These are phyloP conservation scores for Zasmidium angulare DNA, from an alignment of 2,329 filamentous ascomycete genomes.

Conservation along the genomic window DNA sequence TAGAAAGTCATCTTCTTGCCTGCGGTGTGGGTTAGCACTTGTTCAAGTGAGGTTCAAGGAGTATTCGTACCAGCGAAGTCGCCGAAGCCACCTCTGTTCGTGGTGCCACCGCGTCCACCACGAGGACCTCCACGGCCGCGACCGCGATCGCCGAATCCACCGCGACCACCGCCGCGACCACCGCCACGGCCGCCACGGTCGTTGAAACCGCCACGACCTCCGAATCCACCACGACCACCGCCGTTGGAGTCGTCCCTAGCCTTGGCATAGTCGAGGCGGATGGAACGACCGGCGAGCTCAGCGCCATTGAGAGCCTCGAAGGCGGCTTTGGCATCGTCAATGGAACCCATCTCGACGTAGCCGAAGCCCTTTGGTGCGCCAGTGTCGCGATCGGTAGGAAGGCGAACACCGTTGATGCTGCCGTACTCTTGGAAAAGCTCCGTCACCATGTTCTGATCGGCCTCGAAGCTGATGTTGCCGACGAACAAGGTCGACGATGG, in stretches of 20 bases:
- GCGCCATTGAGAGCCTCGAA: slow-evolving; percentile 69
- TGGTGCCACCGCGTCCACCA: slow-evolving; percentile 47
- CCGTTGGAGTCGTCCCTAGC: slow-evolving; percentile 46
- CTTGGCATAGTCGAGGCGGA: slow-evolving; percentile 80
- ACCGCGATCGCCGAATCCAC: slow-evolving; percentile 49
- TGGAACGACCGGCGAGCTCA: slow-evolving; percentile 68
- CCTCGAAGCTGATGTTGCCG: slow-evolving; percentile 84
- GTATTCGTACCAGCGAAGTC: slow-evolving; percentile 67
- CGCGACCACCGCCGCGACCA: slow-evolving; percentile 40
- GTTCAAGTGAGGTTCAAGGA: neutral
- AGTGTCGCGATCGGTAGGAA: slow-evolving; percentile 83
- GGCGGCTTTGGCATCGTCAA: slow-evolving; percentile 79
- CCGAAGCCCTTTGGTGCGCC: slow-evolving; percentile 89
- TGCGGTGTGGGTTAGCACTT: neutral
- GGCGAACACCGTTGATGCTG: slow-evolving; percentile 73
- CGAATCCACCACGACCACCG: slow-evolving; percentile 41
- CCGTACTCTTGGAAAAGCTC: slow-evolving; percentile 72
- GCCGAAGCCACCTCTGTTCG: slow-evolving; percentile 58
- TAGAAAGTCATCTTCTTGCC: slow-evolving; percentile 73
- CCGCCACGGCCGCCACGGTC: slow-evolving; percentile 35
- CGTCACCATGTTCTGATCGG: slow-evolving; percentile 71
- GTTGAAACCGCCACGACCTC: slow-evolving; percentile 45
- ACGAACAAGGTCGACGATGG: slow-evolving; percentile 87
- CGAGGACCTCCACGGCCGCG: slow-evolving; percentile 53
- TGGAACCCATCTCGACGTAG: slow-evolving; percentile 78